Evolutionary conservation across 371 early-diverging fungal species (phyloP).

Genomic region (Fennellomyces sp.): DNA sequence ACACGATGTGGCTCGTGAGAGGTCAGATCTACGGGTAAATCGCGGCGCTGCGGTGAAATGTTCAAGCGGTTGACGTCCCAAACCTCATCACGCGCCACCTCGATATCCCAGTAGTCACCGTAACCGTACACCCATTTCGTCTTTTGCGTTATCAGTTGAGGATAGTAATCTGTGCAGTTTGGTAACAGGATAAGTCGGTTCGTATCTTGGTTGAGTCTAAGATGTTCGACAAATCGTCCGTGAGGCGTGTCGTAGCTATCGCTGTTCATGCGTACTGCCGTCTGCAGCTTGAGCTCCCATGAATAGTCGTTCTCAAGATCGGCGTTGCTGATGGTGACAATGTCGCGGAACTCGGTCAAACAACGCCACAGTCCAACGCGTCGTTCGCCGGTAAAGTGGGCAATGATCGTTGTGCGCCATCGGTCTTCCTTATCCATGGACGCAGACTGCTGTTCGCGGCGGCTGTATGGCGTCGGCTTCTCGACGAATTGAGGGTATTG

Average conservation of each 20-base stretch:
- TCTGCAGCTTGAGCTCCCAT: constrained; percentile 45
- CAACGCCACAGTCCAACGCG: constrained; percentile 33
- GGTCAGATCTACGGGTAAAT: constrained; percentile 34
- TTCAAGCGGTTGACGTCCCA: constrained; percentile 34
- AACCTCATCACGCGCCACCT: constrained; percentile 41
- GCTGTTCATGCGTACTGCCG: constrained; percentile 31
- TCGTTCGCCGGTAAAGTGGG: constrained; percentile 19
- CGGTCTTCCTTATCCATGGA: not conserved
- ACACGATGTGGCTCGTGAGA: constrained; percentile 23
- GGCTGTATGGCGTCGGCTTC: not conserved
- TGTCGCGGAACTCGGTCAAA: constrained; percentile 29
- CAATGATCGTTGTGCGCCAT: constrained; percentile 7
- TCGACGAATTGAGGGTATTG: constrained; percentile 15
- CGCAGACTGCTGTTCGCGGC: constrained; percentile 2
- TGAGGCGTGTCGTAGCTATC: constrained; percentile 41
- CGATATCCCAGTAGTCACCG: constrained; percentile 33
- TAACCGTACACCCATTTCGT: constrained; percentile 44
- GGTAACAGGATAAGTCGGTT: constrained; percentile 26
- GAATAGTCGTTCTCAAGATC: constrained; percentile 44
- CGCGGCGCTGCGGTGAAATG: constrained; percentile 12
- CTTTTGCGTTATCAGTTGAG: constrained; percentile 31
- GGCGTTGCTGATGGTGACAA: constrained; percentile 28
- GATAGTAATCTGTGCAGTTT: constrained; percentile 25
- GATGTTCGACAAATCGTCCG: constrained; percentile 29
- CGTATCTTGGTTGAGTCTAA: constrained; percentile 12